phyloP scores from a whole-genome alignment of 176 grass and related monocot genomes.

The Luzula sylvatica region DNA sequence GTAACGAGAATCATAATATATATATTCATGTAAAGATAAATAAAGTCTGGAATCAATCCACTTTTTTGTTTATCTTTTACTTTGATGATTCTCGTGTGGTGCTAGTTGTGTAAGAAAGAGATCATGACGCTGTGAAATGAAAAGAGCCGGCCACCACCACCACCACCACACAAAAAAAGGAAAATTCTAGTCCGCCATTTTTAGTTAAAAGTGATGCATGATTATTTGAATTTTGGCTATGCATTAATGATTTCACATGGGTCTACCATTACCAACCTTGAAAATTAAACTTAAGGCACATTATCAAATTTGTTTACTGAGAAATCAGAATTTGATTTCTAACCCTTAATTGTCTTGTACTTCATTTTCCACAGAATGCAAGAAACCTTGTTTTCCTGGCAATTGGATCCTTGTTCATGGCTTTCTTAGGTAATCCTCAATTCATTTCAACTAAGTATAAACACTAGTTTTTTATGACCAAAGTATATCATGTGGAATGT shows the following conservation, averaged over 20 bases:
- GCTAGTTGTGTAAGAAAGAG: neutral
- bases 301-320: neutral
- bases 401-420: slow-evolving; percentile 40
- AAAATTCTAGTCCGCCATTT: too few species aligned
- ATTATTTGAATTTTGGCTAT: neutral
- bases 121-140: neutral
- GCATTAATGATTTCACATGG: neutral
- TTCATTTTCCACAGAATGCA: slow-evolving; percentile 30
- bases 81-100: neutral
- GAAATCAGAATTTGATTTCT: neutral
- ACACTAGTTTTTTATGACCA: neutral
- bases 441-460: neutral
- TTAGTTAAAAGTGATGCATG: too few species aligned
- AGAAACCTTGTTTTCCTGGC: slow-evolving; percentile 64
- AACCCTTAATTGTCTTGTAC: neutral
- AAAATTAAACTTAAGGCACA: neutral
- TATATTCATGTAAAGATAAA: neutral
- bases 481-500: neutral
- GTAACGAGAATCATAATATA: neutral
- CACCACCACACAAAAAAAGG: too few species aligned
- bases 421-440: slow-evolving; percentile 56
- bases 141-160: neutral
- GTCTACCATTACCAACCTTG: neutral
- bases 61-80: neutral
- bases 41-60: neutral